These are phyloP conservation scores for Colletotrichum godetiae DNA, from an alignment of 2,329 filamentous ascomycete genomes.

Conservation along the genomic window DNA sequence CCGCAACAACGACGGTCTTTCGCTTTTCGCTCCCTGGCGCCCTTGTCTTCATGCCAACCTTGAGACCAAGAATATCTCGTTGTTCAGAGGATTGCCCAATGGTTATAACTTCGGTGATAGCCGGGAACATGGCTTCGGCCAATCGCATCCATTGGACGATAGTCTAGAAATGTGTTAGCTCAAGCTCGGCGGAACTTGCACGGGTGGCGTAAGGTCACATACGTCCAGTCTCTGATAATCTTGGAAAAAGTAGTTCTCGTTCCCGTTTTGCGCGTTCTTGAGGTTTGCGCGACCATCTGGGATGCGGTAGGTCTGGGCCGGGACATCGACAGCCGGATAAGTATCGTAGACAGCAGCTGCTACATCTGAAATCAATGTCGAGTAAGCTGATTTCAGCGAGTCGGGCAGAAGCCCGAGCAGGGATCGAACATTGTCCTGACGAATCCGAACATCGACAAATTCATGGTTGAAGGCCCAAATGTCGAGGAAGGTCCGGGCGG, in stretches of 20 bases:
- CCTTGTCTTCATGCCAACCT: slow-evolving; percentile 70
- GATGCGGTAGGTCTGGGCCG: slow-evolving; percentile 30
- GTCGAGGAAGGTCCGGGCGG: slow-evolving; percentile 83
- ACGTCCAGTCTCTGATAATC: slow-evolving; percentile 89
- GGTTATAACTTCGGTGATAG: slow-evolving; percentile 77
- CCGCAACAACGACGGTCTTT: slow-evolving; percentile 84
- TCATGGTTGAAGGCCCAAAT: slow-evolving; percentile 87
- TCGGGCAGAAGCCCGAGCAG: slow-evolving; percentile 82
- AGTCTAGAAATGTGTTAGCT: slow-evolving; percentile 44
- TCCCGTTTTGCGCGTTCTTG: slow-evolving; percentile 47
- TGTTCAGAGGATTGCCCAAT: slow-evolving; percentile 92
- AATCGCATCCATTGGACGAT: slow-evolving; percentile 93
- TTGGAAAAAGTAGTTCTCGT: slow-evolving; percentile 87
- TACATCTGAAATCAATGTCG: slow-evolving; percentile 83
- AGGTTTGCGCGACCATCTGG: slow-evolving; percentile 43
- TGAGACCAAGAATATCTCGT: slow-evolving; percentile 84
- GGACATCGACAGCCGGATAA: slow-evolving; percentile 65
- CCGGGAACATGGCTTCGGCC: slow-evolving; percentile 89
- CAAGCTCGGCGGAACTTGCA: slow-evolving; percentile 48
- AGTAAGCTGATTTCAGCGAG: slow-evolving; percentile 78
- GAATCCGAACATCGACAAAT: slow-evolving; percentile 86
- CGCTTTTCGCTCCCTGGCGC: slow-evolving; percentile 53
- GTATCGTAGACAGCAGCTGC: slow-evolving; percentile 81
- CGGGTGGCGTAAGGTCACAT: slow-evolving; percentile 1
- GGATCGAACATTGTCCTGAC: slow-evolving; percentile 80